Base-by-base conservation (phyloP, 1,284 basidiomycete genomes). In the Fomitopsis betulina region DNA sequence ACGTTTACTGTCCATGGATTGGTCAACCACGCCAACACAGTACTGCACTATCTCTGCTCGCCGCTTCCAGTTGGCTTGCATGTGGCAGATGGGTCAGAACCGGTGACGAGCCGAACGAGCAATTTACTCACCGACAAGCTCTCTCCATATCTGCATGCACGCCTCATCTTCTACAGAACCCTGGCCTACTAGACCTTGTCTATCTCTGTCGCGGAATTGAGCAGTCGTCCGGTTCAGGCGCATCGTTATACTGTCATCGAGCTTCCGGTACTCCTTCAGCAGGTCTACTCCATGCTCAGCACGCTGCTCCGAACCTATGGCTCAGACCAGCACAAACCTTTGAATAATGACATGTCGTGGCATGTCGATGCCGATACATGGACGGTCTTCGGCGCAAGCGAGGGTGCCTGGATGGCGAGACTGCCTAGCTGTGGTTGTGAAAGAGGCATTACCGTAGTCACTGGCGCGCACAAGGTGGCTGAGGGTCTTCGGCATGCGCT, bases 221-320 rank as follows among this genome's bases (percentile, higher is more conserved):
- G 93, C 93, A 60, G 81, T 84, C 13, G 91, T 89, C 54, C 93
- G 84, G 70, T 95, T 95, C 55, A 94, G 73, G 25, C 93, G 80
- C 81, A 93, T 93, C 51, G 84, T 86, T 63, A 96, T 89, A 15
- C 82, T 76, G 70, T 96, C 93, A 72, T 96, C 93, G 7, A 95
- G 77, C 65, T 82, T 87, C 64, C 93, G 82, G 71, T 95, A 94
- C 72, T 95, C 91, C 68, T 80, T 85, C 72, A 95, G 81, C 66
- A 94, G 83, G 63, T 93, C 93, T 96, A 58, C 50, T 32, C 15
- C 38, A 33, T 30, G 39, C 25, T 45, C 8, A 37, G 19, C 43
- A 37, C 13, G 23, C 45, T 23, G 2, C 15, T 56, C 33, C 10
- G 19, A 40, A n/a, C n/a, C n/a, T n/a, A n/a, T 4, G 32, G 30